Conservation (phyloP, 2,329 filamentous ascomycete species). For the Parascedosporium putredinis region DNA sequence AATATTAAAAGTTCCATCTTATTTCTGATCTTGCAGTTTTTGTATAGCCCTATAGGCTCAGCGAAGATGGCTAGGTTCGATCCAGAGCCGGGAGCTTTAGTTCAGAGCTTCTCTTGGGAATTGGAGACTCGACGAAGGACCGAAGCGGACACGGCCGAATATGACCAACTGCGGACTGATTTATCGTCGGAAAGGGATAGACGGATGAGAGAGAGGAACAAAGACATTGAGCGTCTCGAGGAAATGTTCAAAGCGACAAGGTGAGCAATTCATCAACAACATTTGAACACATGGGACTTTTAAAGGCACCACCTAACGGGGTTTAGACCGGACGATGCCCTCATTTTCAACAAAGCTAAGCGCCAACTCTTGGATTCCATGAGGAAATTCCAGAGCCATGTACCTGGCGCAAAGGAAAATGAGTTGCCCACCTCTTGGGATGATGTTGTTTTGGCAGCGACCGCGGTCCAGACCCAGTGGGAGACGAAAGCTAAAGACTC, state of each 20-base stretch:
- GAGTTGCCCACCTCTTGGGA: slow-evolving; percentile 9
- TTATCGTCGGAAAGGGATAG: slow-evolving; percentile 1
- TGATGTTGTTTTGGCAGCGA: slow-evolving; percentile 5
- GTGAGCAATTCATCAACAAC: background rate
- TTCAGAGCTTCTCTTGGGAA: slow-evolving; percentile 11
- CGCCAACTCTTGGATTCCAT: slow-evolving; percentile 9
- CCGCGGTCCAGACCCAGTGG: slow-evolving; percentile 9
- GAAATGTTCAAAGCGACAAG: slow-evolving; percentile 3
- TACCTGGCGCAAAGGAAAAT: background rate
- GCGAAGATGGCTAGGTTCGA: background rate
- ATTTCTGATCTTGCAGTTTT: too few relatives aligned
- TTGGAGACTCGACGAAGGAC: slow-evolving; percentile 1
- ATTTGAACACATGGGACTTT: background rate
- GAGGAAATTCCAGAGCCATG: slow-evolving; percentile 8
- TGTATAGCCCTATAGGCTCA: too few relatives aligned
- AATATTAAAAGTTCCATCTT: too few relatives aligned
- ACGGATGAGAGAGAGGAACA: background rate
- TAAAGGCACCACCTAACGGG: background rate
- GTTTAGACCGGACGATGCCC: slow-evolving; percentile 5
- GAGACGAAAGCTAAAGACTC: slow-evolving; percentile 8
- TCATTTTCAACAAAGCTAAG: slow-evolving; percentile 6
- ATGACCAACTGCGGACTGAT: slow-evolving; percentile 7
- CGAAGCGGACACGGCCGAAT: slow-evolving; percentile 4
- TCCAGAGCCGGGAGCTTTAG: slow-evolving; percentile 9
- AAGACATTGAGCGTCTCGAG: slow-evolving; percentile 6